Base-by-base conservation (phyloP, 805 yeast species). In the Naumovozyma dairenensis region DNA sequence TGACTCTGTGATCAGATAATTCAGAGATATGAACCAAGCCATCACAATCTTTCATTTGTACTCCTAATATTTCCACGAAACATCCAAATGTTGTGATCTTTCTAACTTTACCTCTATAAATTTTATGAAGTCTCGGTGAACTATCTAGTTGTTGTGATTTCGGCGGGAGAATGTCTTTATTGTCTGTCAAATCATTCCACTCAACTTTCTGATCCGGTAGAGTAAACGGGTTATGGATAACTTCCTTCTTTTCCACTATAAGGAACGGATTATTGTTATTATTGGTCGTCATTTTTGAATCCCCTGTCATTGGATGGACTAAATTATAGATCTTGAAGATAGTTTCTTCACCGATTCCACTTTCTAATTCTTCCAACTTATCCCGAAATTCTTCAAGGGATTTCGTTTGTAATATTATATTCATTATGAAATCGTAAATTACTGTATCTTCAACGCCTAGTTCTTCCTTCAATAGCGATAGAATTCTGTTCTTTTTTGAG, bases 21-120 rank as follows among this genome's bases (percentile, higher is more conserved):
- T 76, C 79, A 1, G 94, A 83, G 0, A 81, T 67, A 50, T 87
- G 96, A 25, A 87, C 77, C 13, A 87, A 61, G 0, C 94, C 94
- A 45, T 62, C 74, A 15, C 53, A 51, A 31, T 44, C 43, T 16
- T 40, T 42, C 10, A 51, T 49, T 25, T 48, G 37, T 2, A 65
- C 47, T 0, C 67, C 72, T 5, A 55, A 42, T 1, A 87, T 52
- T 7, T 71, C 56, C 0, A 85, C 70, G 51, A 87, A 89, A 1
- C 85, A 93, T 1, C 97, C 96, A 57, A 75, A 87, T 2, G 69
- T 55, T 28, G 75, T 74, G 1, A 82, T 45, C 29, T 71, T 72
- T 30, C 64, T 65, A 3, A 89, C 79, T 17, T 43, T 56, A 0
- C 94, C 96, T 19, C 55, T 55, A 45, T 79, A 77, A 0, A 82